Base-by-base conservation (phyloP, 2,329 filamentous ascomycete genomes). In the Keithomyces neogunnii region DNA sequence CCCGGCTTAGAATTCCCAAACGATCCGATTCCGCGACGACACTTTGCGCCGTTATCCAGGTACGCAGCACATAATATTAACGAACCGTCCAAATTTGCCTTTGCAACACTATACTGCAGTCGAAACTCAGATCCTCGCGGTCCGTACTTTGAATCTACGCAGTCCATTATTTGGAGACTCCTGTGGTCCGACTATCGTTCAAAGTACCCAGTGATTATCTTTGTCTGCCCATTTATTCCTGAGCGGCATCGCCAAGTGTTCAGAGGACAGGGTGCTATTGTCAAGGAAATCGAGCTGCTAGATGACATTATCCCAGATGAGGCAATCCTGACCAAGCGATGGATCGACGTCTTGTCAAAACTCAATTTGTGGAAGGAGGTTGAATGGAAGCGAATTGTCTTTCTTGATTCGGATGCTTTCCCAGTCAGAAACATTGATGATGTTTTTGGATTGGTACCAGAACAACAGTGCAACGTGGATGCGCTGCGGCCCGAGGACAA, bases 301-400 rank as follows among this genome's bases (percentile, higher is more conserved):
- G 48, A 49, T 19, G 29, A 35, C 9, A 45, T 49, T 13, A 45
- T 49, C 4, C 48, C 48, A 5, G 48, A 49, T 4, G 40, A 49
- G 9, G 40, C 29, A 2, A 49, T 49, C 30, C n/a, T 35, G 11
- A 49, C 48, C 26, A 49, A 45, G 48, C 48, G 48, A 19, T 49
- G 48, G 48, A 45, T 49, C 26, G 48, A 49, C 28, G 48, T 49
- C 19, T 40, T 49, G 11, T 49, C 48, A 29, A 49, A 49, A 32
- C 40, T 49, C 5, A 49, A 49, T 29, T 8, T 49, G n/a, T 49
- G 48, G 48, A 33, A 43, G 11, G 8, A 49, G 13, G n/a, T 45
- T 3, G 48, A 49, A n/a, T 49, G 48, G 48, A 35, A 49, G 19
- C 40, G 40, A 10, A 49, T 49, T 31, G 48, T 35, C 31, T 49